phyloP scores from a whole-genome alignment of 176 grass and related monocot genomes.

The Oryza officinalis region DNA sequence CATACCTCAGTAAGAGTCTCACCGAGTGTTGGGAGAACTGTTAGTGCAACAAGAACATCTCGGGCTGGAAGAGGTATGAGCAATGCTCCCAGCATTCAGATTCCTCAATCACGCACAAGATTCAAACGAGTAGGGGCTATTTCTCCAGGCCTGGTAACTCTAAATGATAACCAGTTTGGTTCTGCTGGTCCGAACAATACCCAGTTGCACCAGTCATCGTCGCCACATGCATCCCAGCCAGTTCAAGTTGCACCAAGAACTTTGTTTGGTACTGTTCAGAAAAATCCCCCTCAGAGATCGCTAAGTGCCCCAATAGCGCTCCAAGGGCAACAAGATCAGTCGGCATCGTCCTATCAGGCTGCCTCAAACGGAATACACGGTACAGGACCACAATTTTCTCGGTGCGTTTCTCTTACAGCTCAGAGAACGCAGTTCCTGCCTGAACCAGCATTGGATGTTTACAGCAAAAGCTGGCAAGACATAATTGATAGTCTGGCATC shows the following conservation, averaged over 20 bases:
- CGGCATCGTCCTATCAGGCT: slow-evolving; percentile 18
- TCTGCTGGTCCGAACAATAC: slow-evolving; percentile 31
- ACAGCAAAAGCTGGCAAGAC: slow-evolving; percentile 78
- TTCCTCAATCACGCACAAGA: slow-evolving; percentile 38
- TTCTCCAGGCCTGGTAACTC: slow-evolving; percentile 23
- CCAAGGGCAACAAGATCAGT: slow-evolving; percentile 42
- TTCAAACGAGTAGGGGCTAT: slow-evolving; percentile 53
- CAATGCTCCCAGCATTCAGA: slow-evolving; percentile 28
- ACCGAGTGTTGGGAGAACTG: slow-evolving; percentile 23
- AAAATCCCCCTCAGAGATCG: slow-evolving; percentile 50
- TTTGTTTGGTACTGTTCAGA: slow-evolving; percentile 36
- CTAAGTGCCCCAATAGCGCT: slow-evolving; percentile 41
- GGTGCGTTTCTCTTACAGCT: slow-evolving; percentile 28
- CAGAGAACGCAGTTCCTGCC: slow-evolving; percentile 34
- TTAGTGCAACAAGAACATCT: slow-evolving; percentile 36
- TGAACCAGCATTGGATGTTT: slow-evolving; percentile 48
- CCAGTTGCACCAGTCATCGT: slow-evolving; percentile 37
- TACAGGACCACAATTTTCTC: slow-evolving; percentile 24
- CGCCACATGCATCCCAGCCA: slow-evolving; percentile 33
- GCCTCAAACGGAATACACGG: slow-evolving; percentile 24
- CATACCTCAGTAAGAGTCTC: slow-evolving; percentile 47
- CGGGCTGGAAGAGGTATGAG: slow-evolving; percentile 17
- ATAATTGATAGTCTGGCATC: slow-evolving; percentile 73
- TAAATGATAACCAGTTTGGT: slow-evolving; percentile 36
- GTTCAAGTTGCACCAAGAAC: slow-evolving; percentile 28